Conservation (phyloP, 2,329 filamentous ascomycete species). For the Penicillium sp. region DNA sequence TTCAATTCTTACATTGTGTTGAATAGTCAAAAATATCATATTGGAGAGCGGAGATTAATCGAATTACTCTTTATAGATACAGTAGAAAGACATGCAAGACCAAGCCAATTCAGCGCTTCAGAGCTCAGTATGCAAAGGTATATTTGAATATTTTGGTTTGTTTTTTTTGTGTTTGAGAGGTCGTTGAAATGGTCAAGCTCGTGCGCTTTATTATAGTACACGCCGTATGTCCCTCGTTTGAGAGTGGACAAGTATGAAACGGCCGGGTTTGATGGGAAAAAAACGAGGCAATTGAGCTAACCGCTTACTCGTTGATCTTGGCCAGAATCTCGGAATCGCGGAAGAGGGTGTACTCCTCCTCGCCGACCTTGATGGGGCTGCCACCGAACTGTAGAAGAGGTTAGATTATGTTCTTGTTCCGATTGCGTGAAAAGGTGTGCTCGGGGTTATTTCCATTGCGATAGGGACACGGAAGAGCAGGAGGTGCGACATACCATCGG, state of each 20-base stretch:
- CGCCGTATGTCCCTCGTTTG: conserved; percentile 12
- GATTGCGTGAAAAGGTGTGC: neutral
- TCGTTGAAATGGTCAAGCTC: conserved; percentile 26
- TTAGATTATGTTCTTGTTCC: conserved; percentile 17
- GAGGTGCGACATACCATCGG: conserved; percentile 67
- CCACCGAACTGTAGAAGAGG: conserved; percentile 70
- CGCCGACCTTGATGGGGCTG: conserved; percentile 92
- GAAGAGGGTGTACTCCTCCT: conserved; percentile 95
- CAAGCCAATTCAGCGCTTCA: conserved; percentile 30
- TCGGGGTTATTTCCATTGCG: neutral
- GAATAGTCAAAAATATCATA: neutral
- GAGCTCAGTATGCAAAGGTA: conserved; percentile 26
- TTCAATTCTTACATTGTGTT: too few relatives aligned
- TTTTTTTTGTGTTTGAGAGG: conserved; percentile 24
- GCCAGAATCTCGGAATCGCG: conserved; percentile 95
- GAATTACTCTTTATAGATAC: conserved; percentile 36
- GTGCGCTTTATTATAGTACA: conserved; percentile 37
- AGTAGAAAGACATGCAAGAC: conserved; percentile 35
- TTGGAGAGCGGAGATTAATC: conserved; percentile 34
- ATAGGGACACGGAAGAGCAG: conserved; percentile 11
- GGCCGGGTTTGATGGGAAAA: conserved; percentile 16
- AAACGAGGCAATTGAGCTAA: conserved; percentile 12
- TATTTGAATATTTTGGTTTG: conserved; percentile 11
- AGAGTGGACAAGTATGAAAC: conserved; percentile 6
- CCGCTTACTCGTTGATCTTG: conserved; percentile 91